Percentiles rank a stretch among this genome's conserved stretches.
phyloP scores from a whole-genome alignment of 106 monocot genomes.

The Acorus calamus region DNA sequence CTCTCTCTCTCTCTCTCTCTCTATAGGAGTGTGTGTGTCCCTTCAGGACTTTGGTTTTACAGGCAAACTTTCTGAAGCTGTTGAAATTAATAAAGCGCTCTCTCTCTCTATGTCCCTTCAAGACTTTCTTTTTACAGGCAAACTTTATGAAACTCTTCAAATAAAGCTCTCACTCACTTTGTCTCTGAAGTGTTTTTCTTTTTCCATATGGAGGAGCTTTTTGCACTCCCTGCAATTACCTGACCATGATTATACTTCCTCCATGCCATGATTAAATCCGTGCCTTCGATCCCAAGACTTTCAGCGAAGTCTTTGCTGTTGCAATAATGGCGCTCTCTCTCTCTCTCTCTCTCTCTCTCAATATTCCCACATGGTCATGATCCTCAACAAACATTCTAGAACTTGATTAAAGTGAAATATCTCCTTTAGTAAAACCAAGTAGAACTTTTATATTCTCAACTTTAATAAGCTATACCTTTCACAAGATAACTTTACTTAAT shows the following conservation, averaged over 20 bases:
- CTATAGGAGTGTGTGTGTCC: slow-evolving; percentile 9
- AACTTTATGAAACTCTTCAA: slow-evolving; percentile 19
- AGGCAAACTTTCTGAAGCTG: slow-evolving; percentile 13
- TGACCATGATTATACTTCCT: slow-evolving; percentile 16
- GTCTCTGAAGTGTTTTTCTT: too few relatives aligned
- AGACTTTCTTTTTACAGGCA: slow-evolving; percentile 4
- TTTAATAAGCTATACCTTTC: too few relatives aligned
- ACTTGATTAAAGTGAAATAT: too few relatives aligned
- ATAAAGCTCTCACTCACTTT: slow-evolving; percentile 6
- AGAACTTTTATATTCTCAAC: too few relatives aligned
- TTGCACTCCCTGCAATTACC: slow-evolving; percentile 12
- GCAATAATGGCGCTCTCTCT: slow-evolving; percentile 15
- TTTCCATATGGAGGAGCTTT: too few relatives aligned
- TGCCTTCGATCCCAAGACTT: slow-evolving; percentile 21
- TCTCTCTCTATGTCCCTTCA: slow-evolving; percentile 11
- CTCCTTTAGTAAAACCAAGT: too few relatives aligned
- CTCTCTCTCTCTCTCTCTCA: background rate
- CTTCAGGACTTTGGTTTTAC: slow-evolving; percentile 5
- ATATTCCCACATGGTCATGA: too few relatives aligned
- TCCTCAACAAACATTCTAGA: too few relatives aligned
- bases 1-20: background rate
- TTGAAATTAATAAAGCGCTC: background rate
- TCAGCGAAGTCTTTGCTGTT: background rate
- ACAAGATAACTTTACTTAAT: too few relatives aligned
- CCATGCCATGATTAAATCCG: slow-evolving; percentile 8